These are phyloP conservation scores for Mycosarcoma maydis DNA, from an alignment of 1,284 basidiomycete species.

Conservation along the genomic window DNA sequence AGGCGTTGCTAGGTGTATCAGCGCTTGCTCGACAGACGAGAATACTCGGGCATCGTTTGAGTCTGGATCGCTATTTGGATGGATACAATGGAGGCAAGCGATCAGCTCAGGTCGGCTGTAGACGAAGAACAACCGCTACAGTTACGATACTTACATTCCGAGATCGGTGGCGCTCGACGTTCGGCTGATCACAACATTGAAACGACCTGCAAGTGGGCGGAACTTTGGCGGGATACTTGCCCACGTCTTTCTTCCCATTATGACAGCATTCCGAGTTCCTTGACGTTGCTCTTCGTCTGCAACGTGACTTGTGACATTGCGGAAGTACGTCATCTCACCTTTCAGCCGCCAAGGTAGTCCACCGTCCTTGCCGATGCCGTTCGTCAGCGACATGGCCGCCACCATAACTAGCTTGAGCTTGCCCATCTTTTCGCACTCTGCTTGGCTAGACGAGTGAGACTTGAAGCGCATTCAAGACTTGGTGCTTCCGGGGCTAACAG, in stretches of 20 bases:
- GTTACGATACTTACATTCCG: conserved; percentile 70
- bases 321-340: conserved; percentile 93
- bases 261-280: conserved; percentile 76
- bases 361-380: conserved; percentile 84
- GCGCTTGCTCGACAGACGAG: conserved; percentile 21
- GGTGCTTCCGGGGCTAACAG: too few species aligned
- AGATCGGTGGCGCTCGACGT: conserved; percentile 73
- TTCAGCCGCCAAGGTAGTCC: conserved; percentile 87
- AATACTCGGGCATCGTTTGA: conserved; percentile 28
- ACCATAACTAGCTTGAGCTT: conserved; percentile 78
- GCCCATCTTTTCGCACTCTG: conserved; percentile 15
- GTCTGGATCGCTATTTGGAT: conserved; percentile 39
- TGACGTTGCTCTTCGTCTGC: conserved; percentile 10
- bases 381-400: conserved; percentile 85
- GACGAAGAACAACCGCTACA: too few species aligned
- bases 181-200: conserved; percentile 84
- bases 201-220: conserved; percentile 79
- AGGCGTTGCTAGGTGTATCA: conserved; percentile 7
- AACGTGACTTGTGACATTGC: conserved; percentile 76
- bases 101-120: not conserved
- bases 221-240: conserved; percentile 92
- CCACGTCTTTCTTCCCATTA: conserved; percentile 99
- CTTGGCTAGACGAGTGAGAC: not conserved
- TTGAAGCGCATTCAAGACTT: too few species aligned
- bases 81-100: conserved; percentile 22